phyloP scores from a whole-genome alignment of 768 basidiomycete genomes.

The Suillus sp. region DNA sequence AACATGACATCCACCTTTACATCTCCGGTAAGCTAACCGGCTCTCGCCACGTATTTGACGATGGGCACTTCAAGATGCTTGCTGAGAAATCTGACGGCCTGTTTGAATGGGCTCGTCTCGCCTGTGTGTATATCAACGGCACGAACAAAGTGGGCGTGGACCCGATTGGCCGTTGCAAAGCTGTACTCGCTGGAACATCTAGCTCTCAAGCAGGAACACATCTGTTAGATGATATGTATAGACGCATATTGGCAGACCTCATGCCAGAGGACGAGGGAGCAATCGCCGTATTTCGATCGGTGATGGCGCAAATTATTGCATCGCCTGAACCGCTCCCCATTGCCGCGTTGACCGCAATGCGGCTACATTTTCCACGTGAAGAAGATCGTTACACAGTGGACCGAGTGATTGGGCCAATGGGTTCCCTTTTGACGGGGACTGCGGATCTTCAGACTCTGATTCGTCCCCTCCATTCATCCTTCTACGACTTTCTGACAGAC shows the following conservation, averaged over 20 bases:
- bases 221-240: slow-evolving; percentile 13
- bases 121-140: slow-evolving; percentile 17
- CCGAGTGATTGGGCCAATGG: too few relatives aligned
- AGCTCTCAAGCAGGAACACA: not conserved
- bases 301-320: slow-evolving; percentile 8
- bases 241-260: not conserved
- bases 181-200: not conserved
- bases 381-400: too few relatives aligned
- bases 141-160: not conserved
- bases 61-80: not conserved
- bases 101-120: slow-evolving; percentile 14
- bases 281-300: not conserved
- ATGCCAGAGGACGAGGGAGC: not conserved
- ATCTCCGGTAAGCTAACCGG: slow-evolving; percentile 5
- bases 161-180: not conserved
- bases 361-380: not conserved
- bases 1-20: slow-evolving; percentile 11
- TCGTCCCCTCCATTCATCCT: slow-evolving; percentile 27
- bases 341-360: not conserved
- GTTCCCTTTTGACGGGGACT: too few relatives aligned
- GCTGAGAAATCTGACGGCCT: slow-evolving; percentile 12
- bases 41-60: not conserved
- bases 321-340: slow-evolving; percentile 10
- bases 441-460: slow-evolving; percentile 3
- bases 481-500: slow-evolving; percentile 29